phyloP scores from a whole-genome alignment of 2,329 filamentous ascomycete species.

The Zymoseptoria brevis region DNA sequence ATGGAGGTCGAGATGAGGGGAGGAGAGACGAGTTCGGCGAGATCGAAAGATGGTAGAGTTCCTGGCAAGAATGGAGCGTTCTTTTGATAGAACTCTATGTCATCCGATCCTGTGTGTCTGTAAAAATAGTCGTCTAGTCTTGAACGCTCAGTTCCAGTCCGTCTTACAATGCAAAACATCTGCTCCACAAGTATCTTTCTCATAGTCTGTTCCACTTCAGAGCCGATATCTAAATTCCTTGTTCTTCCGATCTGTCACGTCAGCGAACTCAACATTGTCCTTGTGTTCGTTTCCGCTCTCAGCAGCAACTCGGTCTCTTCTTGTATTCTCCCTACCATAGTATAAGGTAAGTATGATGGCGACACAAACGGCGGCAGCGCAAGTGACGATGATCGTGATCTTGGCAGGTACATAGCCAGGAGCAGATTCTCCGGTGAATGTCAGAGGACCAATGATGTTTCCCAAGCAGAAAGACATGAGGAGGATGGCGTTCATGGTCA shows the following conservation, averaged over 20 bases:
- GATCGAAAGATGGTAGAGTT: neutral
- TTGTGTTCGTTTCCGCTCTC: constrained; percentile 2
- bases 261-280: constrained; percentile 21
- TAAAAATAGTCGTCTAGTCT: neutral
- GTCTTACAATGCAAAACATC: neutral
- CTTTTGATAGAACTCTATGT: neutral
- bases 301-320: constrained; percentile 19
- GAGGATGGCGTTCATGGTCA: constrained; percentile 51
- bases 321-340: constrained; percentile 41
- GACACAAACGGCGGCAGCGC: constrained; percentile 29
- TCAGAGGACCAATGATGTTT: constrained; percentile 36
- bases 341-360: constrained; percentile 43
- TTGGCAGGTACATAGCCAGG: constrained; percentile 38
- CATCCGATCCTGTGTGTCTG: neutral
- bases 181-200: neutral
- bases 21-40: neutral
- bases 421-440: constrained; percentile 31
- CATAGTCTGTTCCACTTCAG: neutral
- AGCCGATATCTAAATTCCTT: constrained; percentile 19
- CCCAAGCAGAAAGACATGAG: constrained; percentile 29
- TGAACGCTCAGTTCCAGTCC: neutral
- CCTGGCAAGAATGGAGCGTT: neutral
- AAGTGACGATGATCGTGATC: constrained; percentile 33
- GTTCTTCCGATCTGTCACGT: constrained; percentile 27
- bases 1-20: neutral